Evolutionary conservation across 352 stramenopile genomes (phyloP).

Genomic region (Phytophthora tentaculata): DNA sequence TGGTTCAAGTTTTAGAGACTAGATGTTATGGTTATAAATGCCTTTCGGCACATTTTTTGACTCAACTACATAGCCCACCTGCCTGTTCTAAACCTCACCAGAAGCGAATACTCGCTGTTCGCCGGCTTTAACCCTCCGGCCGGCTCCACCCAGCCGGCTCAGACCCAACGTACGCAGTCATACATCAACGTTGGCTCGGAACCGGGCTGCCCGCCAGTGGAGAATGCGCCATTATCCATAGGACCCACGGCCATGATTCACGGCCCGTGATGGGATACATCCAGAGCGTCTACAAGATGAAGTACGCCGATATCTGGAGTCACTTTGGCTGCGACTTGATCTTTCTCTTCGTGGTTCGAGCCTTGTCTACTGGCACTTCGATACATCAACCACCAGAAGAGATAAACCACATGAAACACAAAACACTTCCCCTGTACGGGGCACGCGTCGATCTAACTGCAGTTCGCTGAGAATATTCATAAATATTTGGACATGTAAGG

Average conservation of each 20-base stretch:
- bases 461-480: constrained; percentile 30
- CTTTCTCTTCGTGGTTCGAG: constrained; percentile 31
- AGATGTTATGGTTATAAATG: constrained; percentile 10
- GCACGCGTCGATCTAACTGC: constrained; percentile 4
- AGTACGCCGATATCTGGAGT: constrained; percentile 12
- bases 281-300: constrained; percentile 39
- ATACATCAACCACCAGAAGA: constrained; percentile 48
- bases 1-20: neutral
- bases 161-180: neutral
- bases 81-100: too few species aligned
- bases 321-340: neutral
- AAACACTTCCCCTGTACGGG: neutral
- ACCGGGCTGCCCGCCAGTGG: too few species aligned
- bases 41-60: neutral
- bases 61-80: too few species aligned
- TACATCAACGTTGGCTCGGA: neutral
- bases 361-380: constrained; percentile 35
- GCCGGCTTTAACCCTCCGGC: too few species aligned
- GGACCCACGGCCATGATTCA: neutral
- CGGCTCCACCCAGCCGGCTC: too few species aligned
- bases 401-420: constrained; percentile 24
- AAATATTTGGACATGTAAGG: constrained; percentile 97
- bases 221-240: constrained; percentile 15
- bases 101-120: too few species aligned
- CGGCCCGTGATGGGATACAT: constrained; percentile 42